These are phyloP conservation scores for Aspergillus ellipticus DNA, from an alignment of 495 filamentous ascomycete genomes.

Conservation along the genomic window DNA sequence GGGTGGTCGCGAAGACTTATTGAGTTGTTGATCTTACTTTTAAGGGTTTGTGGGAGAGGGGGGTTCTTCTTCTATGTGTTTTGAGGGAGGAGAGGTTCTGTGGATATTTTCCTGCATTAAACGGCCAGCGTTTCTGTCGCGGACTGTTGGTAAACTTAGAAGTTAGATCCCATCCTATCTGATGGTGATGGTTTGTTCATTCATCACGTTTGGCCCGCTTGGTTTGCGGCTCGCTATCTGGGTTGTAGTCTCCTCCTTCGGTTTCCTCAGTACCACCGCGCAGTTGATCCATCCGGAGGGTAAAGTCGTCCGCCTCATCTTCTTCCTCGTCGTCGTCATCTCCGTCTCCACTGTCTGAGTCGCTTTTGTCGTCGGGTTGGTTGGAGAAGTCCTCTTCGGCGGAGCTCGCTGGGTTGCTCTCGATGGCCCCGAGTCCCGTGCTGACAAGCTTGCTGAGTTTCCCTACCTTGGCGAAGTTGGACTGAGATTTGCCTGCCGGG, in stretches of 20 bases:
- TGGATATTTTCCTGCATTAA: no score
- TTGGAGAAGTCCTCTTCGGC: slow-evolving; percentile 16
- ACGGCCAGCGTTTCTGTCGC: no score
- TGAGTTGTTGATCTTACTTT: slow-evolving; percentile 9
- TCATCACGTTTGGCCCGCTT: slow-evolving; percentile 17
- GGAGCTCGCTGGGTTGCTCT: slow-evolving; percentile 23
- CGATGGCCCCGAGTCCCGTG: slow-evolving; percentile 25
- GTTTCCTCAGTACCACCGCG: slow-evolving; percentile 24
- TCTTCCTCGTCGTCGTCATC: slow-evolving; percentile 10
- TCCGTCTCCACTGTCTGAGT: no score
- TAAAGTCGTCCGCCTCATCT: slow-evolving; percentile 13
- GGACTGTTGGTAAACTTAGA: no score
- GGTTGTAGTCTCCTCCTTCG: slow-evolving; percentile 21
- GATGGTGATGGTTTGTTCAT: no score
- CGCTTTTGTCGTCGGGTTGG: no score
- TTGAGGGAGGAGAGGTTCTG: no score
- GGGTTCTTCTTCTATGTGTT: not conserved
- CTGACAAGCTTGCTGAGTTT: slow-evolving; percentile 37
- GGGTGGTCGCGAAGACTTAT: slow-evolving; percentile 78
- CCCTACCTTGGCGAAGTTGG: slow-evolving; percentile 27
- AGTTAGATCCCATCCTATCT: no score
- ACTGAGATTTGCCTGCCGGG: slow-evolving; percentile 18
- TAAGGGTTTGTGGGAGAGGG: not conserved
- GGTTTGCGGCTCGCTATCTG: slow-evolving; percentile 1
- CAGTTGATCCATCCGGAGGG: slow-evolving; percentile 16